Evolutionary conservation across 163 green algal genomes (phyloP), one percentile per base, ranked within the genome.

Genomic region (Smithsoniella earleae): DNA sequence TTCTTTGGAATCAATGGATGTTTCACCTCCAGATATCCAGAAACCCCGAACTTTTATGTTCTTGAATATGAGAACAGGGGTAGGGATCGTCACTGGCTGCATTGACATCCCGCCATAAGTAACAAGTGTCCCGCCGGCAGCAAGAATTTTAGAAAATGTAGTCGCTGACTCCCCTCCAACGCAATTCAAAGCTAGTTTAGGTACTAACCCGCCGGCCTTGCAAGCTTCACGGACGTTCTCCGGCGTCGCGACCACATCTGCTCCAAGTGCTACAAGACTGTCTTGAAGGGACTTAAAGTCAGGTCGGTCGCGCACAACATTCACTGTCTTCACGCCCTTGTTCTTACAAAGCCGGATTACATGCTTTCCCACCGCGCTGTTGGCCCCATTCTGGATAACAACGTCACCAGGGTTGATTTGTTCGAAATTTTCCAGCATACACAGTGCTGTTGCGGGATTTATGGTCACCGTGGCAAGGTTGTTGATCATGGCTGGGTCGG

Each of bases 51-150:
- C 1, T 52, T 36, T 36, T 2, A 96, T 79, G 82, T 95, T 84
- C 65, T 92, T 96, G 81, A 96, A 96, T 64, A 96, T 96, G 36
- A 96, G 82, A 25, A 89, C 76, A 1, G 77, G 75, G 0, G 87
- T 84, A 2, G 89, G 86, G 18, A 91, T 74, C 1, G 77, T 83
- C 2, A 96, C 75, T 1, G 89, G 89, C 80, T 92, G 74, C 77
- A 86, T 84, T 45, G 73, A 83, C 91, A 96, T 96, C 31, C 84
- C 91, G 2, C 91, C 90, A 66, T 95, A 96, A 13, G 84, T 91
- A 6, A 96, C 89, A 37, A 95, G 62, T 5, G 82, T 90, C 49
- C 83, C 85, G 3, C 86, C 84, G 28, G 84, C 46, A 75, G 22
- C 18, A 66, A 78, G 62, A 30, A 73, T 46, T 46, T 78, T 75